phyloP scores from a whole-genome alignment of 164 flowering plant species.

The Liquidambar formosana region DNA sequence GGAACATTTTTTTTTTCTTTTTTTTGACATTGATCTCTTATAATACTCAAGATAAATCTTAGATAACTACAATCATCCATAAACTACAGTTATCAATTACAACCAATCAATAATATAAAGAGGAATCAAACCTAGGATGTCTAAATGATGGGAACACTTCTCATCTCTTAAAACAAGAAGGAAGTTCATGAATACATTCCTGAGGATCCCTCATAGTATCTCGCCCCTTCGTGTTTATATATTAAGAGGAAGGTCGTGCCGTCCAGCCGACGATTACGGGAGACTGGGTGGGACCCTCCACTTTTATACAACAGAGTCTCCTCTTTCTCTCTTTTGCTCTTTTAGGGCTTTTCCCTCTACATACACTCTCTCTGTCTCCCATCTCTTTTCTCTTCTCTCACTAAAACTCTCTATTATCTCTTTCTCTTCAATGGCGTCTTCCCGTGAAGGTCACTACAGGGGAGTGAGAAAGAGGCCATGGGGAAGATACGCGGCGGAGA shows the following conservation, averaged over 20 bases:
- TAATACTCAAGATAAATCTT: too few species aligned
- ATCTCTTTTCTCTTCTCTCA: conserved; percentile 1
- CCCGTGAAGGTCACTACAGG: conserved; percentile 67
- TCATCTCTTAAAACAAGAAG: too few species aligned
- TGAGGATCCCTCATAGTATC: too few species aligned
- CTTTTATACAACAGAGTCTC: not conserved
- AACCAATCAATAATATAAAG: too few species aligned
- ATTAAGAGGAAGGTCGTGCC: conserved; percentile 27
- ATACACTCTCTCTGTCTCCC: not conserved
- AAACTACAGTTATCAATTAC: too few species aligned
- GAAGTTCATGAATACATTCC: too few species aligned
- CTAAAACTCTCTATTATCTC: not conserved
- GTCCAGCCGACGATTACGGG: conserved; percentile 64
- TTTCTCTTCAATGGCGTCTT: conserved; percentile 32
- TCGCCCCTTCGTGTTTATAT: too few species aligned
- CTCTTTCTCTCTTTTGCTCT: not conserved
- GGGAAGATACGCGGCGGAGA: conserved; percentile 92
- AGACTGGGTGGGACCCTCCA: conserved; percentile 45
- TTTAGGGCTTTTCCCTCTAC: not conserved
- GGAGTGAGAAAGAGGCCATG: conserved; percentile 94
- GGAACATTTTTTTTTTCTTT: too few species aligned
- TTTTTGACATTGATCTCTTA: too few species aligned
- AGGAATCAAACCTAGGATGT: too few species aligned
- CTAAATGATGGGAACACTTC: too few species aligned
- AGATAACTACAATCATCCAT: too few species aligned